phyloP scores from a whole-genome alignment of 306 rosid genomes.

The Parietaria judaica region DNA sequence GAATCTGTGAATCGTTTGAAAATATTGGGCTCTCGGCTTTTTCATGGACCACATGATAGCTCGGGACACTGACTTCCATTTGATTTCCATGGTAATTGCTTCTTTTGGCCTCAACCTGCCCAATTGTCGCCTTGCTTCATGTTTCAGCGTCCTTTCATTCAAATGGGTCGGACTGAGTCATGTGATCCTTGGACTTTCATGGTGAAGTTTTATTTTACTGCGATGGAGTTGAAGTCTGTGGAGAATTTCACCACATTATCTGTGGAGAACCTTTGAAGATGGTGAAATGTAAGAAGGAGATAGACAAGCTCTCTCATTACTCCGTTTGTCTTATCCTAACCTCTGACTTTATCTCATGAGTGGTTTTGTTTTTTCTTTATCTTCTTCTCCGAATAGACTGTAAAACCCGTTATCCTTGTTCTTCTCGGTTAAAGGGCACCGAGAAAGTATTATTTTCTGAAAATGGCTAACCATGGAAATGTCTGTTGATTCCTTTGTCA shows the following conservation, averaged over 20 bases:
- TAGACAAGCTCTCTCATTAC: neutral
- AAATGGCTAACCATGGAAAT: too few relatives aligned
- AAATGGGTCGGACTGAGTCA: too few relatives aligned
- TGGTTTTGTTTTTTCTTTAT: neutral
- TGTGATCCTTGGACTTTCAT: neutral
- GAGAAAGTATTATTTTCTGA: neutral
- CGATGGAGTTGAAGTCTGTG: conserved; percentile 14
- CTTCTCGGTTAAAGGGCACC: conserved; percentile 3
- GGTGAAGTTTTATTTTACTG: conserved; percentile 6
- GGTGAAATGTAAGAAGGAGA: conserved; percentile 6
- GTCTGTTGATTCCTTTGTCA: neutral
- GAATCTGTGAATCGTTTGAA: neutral
- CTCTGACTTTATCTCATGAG: conserved; percentile 2
- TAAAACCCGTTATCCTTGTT: neutral
- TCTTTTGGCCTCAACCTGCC: conserved; percentile 26
- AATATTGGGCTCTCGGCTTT: too few relatives aligned
- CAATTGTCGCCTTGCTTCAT: conserved; percentile 19
- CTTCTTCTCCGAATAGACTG: neutral
- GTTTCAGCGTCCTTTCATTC: conserved; percentile 9
- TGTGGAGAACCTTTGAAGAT: conserved; percentile 9
- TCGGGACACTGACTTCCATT: conserved; percentile 16
- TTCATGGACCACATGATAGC: conserved; percentile 44
- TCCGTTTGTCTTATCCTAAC: conserved; percentile 7
- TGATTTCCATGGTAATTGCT: conserved; percentile 15
- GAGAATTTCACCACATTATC: conserved; percentile 19